phyloP scores from a whole-genome alignment of 495 filamentous ascomycete genomes.

The Aeminium ludgeri region DNA sequence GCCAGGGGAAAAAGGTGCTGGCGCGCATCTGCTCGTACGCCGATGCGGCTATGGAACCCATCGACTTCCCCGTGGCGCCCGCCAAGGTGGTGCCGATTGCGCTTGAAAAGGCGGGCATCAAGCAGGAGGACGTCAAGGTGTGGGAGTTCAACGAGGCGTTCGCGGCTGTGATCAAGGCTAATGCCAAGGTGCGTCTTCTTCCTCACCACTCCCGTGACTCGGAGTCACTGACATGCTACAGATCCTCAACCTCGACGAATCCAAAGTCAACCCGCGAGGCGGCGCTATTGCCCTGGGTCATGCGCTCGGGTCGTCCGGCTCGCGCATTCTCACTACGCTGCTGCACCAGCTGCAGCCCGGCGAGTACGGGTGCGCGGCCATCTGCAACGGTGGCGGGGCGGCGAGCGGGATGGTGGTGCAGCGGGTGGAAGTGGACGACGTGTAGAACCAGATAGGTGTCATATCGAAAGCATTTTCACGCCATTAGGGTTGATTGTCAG shows the following conservation, averaged over 20 bases:
- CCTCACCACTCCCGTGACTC: not conserved
- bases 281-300: slow-evolving; percentile 92
- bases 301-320: slow-evolving; percentile 84
- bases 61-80: slow-evolving; percentile 90
- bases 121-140: slow-evolving; percentile 69
- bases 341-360: slow-evolving; percentile 80
- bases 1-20: slow-evolving; percentile 52
- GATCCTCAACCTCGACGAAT: slow-evolving; percentile 63
- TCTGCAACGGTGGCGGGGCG: slow-evolving; percentile 92
- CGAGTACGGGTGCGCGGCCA: slow-evolving; percentile 87
- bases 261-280: slow-evolving; percentile 71
- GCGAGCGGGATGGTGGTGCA: slow-evolving; percentile 87
- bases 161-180: slow-evolving; percentile 88
- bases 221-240: slow-evolving; percentile 14
- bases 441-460: slow-evolving; percentile 1
- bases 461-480: too few species aligned
- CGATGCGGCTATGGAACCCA: slow-evolving; percentile 81
- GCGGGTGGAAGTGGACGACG: slow-evolving; percentile 40
- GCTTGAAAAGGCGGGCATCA: slow-evolving; percentile 74
- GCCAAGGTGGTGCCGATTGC: slow-evolving; percentile 83
- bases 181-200: slow-evolving; percentile 47
- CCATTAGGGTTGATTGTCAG: too few species aligned
- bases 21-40: slow-evolving; percentile 72
- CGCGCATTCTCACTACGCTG: slow-evolving; percentile 75
- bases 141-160: slow-evolving; percentile 99